Conservation (phyloP, 2,329 filamentous ascomycete genomes). For the Fusarium buharicum region DNA sequence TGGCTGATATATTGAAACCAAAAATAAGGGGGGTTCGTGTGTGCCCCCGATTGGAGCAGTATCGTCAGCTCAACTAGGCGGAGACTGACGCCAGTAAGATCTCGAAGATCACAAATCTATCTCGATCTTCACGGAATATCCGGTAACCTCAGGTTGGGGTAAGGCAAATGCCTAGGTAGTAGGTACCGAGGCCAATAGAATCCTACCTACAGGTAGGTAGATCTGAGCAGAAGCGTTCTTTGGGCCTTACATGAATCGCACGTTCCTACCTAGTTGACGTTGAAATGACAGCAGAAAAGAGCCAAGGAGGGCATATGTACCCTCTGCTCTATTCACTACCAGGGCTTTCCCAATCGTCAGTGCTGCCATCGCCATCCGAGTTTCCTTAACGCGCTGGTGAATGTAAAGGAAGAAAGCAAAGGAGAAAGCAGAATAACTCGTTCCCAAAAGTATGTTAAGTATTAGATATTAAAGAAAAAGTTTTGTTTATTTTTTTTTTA, state of each 20-base stretch:
- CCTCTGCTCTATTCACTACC: background rate
- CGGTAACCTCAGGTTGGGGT: too few relatives aligned
- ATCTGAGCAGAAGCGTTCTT: background rate
- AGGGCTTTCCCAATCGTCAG: background rate
- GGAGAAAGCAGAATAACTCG: background rate
- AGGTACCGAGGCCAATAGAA: too few relatives aligned
- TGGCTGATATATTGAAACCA: too few relatives aligned
- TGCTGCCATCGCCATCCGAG: background rate
- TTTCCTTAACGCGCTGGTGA: background rate
- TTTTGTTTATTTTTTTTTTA: background rate
- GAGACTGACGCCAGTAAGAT: too few relatives aligned
- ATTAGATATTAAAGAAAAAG: background rate
- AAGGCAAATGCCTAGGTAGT: too few relatives aligned
- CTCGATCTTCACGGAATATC: too few relatives aligned
- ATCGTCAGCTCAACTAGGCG: too few relatives aligned
- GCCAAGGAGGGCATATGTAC: background rate
- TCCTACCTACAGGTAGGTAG: too few relatives aligned
- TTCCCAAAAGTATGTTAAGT: background rate
- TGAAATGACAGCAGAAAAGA: background rate
- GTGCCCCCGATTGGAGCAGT: too few relatives aligned
- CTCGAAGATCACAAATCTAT: too few relatives aligned
- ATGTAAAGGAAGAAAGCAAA: background rate
- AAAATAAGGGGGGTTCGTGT: too few relatives aligned
- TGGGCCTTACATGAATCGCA: background rate
- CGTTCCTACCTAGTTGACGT: background rate